Base-by-base conservation (phyloP, 2,329 filamentous ascomycete species). In the Rasamsonia emersonii region DNA sequence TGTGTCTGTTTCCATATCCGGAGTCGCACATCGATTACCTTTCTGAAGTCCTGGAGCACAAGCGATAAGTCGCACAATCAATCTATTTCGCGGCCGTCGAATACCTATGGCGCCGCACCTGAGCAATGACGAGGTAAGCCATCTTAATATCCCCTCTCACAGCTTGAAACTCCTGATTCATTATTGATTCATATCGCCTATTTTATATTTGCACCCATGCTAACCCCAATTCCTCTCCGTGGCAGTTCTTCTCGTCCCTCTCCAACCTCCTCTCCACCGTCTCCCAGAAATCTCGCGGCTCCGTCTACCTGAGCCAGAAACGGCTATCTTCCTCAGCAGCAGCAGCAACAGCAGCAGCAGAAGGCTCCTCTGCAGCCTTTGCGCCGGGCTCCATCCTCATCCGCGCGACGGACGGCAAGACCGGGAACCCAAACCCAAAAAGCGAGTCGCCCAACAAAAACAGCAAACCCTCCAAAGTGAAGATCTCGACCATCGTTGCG, bases 401-500 rank as follows among this genome's bases (percentile, higher is more conserved):
- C 43, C 79, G 86, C 39, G 89, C 86, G 9, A 82, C 82, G 19
- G 85, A 96, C 57, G 86, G 84, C 48, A 83, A 81, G 51, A 63
- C 72, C 65, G 53, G 52, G 33, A 51, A 62, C 18, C 45, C 55
- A 4, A 59, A 70, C 30, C 50, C 60, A 30, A 60, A 59, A 24
- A 43, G 39, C 1, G 42, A 50, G 35, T 53, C 59, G 16, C 44
- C 44, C 30, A 76, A 72, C 6, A 31, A 50, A 36, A 42, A 46
- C 34, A 47, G 65, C 61, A 40, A 68, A 71, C 41, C 68, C 70
- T 34, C 58, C 66, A 78, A 76, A 48, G 61, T 83, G 44, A 93
- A 88, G 58, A 54, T 95, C 16, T 85, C 84, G 2, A 96, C 91
- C 0, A 60, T 94, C 0, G 86, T 96, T 1, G 71, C 81, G 34